phyloP scores from a whole-genome alignment of 2,329 filamentous ascomycete genomes.

The Alternaria sp. region DNA sequence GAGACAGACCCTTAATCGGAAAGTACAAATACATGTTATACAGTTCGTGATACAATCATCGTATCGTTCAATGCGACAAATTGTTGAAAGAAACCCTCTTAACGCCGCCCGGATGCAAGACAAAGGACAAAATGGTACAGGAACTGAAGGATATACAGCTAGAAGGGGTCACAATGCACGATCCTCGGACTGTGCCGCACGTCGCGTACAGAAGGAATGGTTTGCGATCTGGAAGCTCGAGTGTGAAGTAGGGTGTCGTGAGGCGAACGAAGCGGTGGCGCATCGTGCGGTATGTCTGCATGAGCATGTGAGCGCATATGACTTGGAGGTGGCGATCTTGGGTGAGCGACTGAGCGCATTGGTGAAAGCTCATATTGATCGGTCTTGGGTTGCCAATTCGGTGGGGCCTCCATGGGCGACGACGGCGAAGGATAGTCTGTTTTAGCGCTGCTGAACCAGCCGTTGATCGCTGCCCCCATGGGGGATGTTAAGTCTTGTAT shows the following conservation, averaged over 20 bases:
- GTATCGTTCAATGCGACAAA: background rate
- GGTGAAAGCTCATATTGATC: slow-evolving; percentile 24
- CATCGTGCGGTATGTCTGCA: background rate
- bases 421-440: background rate
- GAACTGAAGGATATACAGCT: background rate
- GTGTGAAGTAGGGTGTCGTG: background rate
- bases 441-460: slow-evolving; percentile 13
- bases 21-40: background rate
- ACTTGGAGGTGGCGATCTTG: background rate
- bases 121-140: background rate
- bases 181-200: slow-evolving; percentile 4
- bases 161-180: background rate
- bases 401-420: slow-evolving; percentile 1
- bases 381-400: slow-evolving; percentile 17
- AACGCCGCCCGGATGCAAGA: background rate
- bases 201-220: background rate
- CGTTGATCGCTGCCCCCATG: slow-evolving; percentile 21
- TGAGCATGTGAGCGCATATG: background rate
- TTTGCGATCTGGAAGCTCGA: background rate
- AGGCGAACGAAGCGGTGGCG: background rate
- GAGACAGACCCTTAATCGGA: background rate
- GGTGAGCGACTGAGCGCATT: slow-evolving; percentile 17
- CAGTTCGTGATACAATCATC: background rate
- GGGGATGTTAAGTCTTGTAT: slow-evolving; percentile 16
- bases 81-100: background rate